phyloP scores from a whole-genome alignment of 2,329 filamentous ascomycete species.

The Aspergillus sp. region DNA sequence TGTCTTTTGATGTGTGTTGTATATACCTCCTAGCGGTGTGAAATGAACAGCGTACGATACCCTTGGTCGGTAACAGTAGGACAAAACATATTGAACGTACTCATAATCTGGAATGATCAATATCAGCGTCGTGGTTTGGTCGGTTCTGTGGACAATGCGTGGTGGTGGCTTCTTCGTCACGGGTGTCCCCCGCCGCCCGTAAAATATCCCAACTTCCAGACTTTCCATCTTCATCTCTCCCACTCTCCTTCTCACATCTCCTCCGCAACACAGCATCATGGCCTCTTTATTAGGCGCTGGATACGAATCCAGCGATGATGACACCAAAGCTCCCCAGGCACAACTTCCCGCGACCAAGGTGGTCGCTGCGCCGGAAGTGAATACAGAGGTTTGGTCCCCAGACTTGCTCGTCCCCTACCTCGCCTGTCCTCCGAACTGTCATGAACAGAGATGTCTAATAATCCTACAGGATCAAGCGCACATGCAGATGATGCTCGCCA shows the following conservation, averaged over 20 bases:
- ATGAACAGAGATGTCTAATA: constrained; percentile 33
- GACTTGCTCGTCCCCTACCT: constrained; percentile 4
- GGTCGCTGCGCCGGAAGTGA: constrained; percentile 53
- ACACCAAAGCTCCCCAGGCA: constrained; percentile 27
- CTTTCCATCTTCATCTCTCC: constrained; percentile 3
- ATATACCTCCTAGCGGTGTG: constrained; percentile 38
- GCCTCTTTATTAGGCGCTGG: constrained; percentile 43
- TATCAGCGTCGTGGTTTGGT: neutral
- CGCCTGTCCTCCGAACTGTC: neutral
- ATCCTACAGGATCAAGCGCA: constrained; percentile 48
- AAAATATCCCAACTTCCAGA: constrained; percentile 25
- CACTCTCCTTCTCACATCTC: constrained; percentile 3
- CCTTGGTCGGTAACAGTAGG: constrained; percentile 7
- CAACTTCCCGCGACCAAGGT: constrained; percentile 37
- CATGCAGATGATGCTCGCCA: constrained; percentile 52
- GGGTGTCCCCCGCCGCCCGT: constrained; percentile 28
- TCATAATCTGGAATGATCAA: neutral
- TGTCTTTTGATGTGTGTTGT: constrained; percentile 32
- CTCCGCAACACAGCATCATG: constrained; percentile 26
- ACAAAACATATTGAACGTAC: no score
- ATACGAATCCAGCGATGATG: constrained; percentile 53
- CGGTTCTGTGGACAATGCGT: neutral
- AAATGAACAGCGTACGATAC: constrained; percentile 41
- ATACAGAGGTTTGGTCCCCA: constrained; percentile 55
- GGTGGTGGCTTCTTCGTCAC: constrained; percentile 18